Evolutionary conservation across 2,329 filamentous ascomycete genomes (phyloP), one percentile per base, ranked within the genome.

Genomic region (Pestalotiopsis fici): DNA sequence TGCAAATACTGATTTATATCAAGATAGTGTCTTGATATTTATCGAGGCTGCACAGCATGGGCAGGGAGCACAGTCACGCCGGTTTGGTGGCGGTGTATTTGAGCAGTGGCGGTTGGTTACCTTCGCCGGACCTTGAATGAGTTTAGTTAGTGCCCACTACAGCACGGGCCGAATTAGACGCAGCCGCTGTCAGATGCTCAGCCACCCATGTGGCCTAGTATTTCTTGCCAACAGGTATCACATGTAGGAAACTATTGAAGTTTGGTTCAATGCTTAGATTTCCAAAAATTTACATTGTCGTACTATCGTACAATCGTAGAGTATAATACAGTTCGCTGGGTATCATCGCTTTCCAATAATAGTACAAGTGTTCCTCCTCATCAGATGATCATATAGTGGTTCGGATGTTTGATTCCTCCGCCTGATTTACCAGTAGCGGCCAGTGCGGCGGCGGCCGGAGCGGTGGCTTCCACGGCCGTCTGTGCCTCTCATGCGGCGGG

Each of bases 401-500:
- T 21, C 39, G 1, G 11, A 13, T 23, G 27, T 4, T n/a, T 12
- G n/a, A 37, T 6, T n/a, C 23, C 62, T 43, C 31, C 55, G 23
- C 27, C 31, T 54, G 27, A 35, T 39, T 60, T 60, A 60, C 57
- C 57, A 60, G 57, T 60, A 60, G 57, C 57, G 57, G 18, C 57
- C 57, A 21, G 57, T 60, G 4, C 57, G 57, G 27, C 55, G 23
- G 27, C 64, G 70, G 6, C 57, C 31, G 62, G 67, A 71, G 67
- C 77, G 82, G 68, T 76, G 85, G 66, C 81, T 83, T 67, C 88
- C 88, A 47, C 90, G 87, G 2, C 91, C 91, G 78, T 93, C 91
- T 59, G 91, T 93, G 54, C 91, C 91, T 72, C 88, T 87, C 90
- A 93, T 93, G 66, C 91, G 86, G 68, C 91, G 85, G 62, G 91